A percentile compares a stretch with the other conserved stretches of the same genome.
Conservation (phyloP, 371 early-diverging fungal genomes). For the Capillidium rhysosporum region DNA sequence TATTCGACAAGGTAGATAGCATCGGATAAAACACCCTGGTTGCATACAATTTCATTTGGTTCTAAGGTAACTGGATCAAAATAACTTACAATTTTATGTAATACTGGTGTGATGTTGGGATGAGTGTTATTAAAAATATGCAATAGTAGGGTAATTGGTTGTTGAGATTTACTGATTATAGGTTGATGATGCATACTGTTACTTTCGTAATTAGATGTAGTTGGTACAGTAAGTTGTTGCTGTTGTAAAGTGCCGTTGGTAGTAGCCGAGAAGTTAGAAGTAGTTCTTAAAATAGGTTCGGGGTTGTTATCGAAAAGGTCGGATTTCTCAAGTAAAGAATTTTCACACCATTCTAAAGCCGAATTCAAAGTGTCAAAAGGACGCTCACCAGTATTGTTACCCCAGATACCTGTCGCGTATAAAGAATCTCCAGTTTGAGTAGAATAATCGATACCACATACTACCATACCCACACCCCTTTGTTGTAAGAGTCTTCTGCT, state of each 20-base stretch:
- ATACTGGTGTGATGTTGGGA: neutral
- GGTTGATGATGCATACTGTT: no score
- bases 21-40: conserved; percentile 30
- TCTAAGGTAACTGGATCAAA: neutral
- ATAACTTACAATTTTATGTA: neutral
- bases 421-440: conserved; percentile 52
- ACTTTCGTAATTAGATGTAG: neutral
- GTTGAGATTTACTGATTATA: neutral
- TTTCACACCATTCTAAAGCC: conserved; percentile 93
- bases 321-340: conserved; percentile 52
- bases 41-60: conserved; percentile 33
- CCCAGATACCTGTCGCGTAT: conserved; percentile 58
- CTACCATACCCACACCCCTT: conserved; percentile 57
- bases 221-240: neutral
- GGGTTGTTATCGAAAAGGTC: conserved; percentile 11
- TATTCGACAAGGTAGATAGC: conserved; percentile 54
- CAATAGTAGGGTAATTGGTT: neutral
- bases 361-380: conserved; percentile 60
- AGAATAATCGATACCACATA: conserved; percentile 45
- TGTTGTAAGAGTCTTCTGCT: conserved; percentile 49
- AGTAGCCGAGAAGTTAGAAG: neutral
- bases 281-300: no score
- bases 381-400: conserved; percentile 21
- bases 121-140: neutral
- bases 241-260: neutral